Evolutionary conservation across 306 rosid species (phyloP).

Genomic region (Cicer yamashitae): DNA sequence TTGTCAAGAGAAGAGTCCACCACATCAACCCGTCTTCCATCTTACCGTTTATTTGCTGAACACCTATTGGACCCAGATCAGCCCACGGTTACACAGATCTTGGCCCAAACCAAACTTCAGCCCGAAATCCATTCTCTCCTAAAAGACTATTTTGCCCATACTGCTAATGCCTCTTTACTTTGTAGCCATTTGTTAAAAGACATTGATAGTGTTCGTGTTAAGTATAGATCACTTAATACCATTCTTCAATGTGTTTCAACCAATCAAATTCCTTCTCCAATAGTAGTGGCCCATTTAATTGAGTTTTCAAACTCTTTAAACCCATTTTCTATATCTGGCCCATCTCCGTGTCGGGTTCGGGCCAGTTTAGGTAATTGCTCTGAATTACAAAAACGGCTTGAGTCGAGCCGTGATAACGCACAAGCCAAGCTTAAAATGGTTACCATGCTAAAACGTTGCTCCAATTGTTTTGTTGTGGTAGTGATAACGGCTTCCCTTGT

Average conservation of each 20-base stretch:
- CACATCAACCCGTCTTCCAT: slow-evolving; percentile 69
- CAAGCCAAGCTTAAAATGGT: slow-evolving; percentile 47
- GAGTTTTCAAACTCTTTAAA: slow-evolving; percentile 45
- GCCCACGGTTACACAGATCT: slow-evolving; percentile 46
- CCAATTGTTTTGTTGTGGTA: slow-evolving; percentile 45
- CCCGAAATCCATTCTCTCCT: slow-evolving; percentile 51
- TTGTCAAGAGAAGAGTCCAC: slow-evolving; percentile 57
- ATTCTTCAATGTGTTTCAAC: slow-evolving; percentile 40
- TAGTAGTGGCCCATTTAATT: slow-evolving; percentile 18
- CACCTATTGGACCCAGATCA: slow-evolving; percentile 76
- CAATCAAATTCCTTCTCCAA: background rate
- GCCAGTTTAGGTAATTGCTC: slow-evolving; percentile 45
- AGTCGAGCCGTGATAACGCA: slow-evolving; percentile 54
- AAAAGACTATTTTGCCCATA: slow-evolving; percentile 64
- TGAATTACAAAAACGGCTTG: slow-evolving; percentile 56
- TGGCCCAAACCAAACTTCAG: slow-evolving; percentile 43
- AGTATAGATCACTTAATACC: slow-evolving; percentile 45
- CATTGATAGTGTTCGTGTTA: slow-evolving; percentile 54
- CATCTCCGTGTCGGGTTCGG: slow-evolving; percentile 29
- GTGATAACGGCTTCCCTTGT: slow-evolving; percentile 54
- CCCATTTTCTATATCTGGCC: slow-evolving; percentile 32
- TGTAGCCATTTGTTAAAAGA: slow-evolving; percentile 68
- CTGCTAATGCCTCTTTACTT: slow-evolving; percentile 63
- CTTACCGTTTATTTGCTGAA: slow-evolving; percentile 77
- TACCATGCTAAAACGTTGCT: slow-evolving; percentile 46